phyloP scores from a whole-genome alignment of 83 land plant genomes.

The Thuja plicata region DNA sequence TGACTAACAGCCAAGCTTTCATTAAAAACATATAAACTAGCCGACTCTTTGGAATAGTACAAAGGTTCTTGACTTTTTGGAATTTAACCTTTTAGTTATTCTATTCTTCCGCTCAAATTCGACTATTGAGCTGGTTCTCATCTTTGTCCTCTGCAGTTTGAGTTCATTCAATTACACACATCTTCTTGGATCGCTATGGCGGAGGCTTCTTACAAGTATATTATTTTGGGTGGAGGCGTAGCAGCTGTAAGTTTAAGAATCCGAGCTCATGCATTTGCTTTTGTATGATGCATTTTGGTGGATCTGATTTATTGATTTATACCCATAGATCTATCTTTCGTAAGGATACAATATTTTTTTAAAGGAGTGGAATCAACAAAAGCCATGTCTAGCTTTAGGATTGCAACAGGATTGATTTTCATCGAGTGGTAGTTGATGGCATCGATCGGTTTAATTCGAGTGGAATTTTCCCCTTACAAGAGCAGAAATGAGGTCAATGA shows the following conservation, averaged over 20 bases:
- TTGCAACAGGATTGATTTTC: neutral
- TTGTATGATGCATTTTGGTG: neutral
- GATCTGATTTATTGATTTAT: neutral
- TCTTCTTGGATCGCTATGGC: conserved; percentile 26
- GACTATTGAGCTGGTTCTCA: neutral
- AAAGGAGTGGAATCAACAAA: neutral
- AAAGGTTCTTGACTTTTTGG: too few relatives aligned
- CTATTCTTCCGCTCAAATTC: too few relatives aligned
- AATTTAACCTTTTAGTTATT: too few relatives aligned
- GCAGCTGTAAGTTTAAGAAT: conserved; percentile 45
- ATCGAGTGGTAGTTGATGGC: neutral
- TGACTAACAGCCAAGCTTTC: too few relatives aligned
- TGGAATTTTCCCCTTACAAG: neutral
- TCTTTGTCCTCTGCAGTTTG: neutral
- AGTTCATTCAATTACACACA: neutral
- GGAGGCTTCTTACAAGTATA: conserved; percentile 54
- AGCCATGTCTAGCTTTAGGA: neutral
- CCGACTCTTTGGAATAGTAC: too few relatives aligned
- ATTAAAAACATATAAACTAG: too few relatives aligned
- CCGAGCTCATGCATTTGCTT: neutral
- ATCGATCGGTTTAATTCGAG: neutral
- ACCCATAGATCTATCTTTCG: neutral
- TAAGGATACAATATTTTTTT: too few relatives aligned
- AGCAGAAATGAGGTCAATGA: neutral
- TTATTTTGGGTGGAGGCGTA: conserved; percentile 79